Conservation (phyloP, 306 rosid species). For the Trichosanthes cucumerina region DNA sequence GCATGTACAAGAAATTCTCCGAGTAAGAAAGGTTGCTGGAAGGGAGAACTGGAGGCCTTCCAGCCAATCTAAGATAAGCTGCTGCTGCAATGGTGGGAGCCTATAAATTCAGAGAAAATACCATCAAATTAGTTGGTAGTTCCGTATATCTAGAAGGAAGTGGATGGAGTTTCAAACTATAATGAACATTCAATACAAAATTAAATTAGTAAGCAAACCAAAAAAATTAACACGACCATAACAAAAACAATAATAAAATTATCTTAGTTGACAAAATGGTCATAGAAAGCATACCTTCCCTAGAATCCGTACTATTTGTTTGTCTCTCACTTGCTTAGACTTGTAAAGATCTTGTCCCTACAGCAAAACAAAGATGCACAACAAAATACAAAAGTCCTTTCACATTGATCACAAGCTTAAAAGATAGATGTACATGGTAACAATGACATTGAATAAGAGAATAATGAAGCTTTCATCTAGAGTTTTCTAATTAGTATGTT, state of each 20-base stretch:
- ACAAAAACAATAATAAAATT: slow-evolving; percentile 1
- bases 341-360: slow-evolving; percentile 76
- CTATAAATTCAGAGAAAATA: slow-evolving; percentile 28
- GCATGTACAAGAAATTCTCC: slow-evolving; percentile 86
- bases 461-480: neutral
- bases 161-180: neutral
- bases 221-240: neutral
- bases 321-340: slow-evolving; percentile 81
- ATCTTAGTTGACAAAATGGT: neutral
- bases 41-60: slow-evolving; percentile 89
- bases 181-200: neutral
- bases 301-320: slow-evolving; percentile 72
- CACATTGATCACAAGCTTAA: neutral
- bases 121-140: neutral
- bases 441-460: neutral
- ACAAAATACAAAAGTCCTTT: neutral
- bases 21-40: slow-evolving; percentile 69
- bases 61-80: slow-evolving; percentile 66
- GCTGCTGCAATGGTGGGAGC: slow-evolving; percentile 85
- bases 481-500: neutral
- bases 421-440: neutral
- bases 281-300: slow-evolving; percentile 53
- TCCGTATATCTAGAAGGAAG: neutral
- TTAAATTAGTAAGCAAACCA: neutral
- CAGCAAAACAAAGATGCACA: neutral